Conservation (phyloP, 164 flowering plant genomes). For the Dillenia suffruticosa region DNA sequence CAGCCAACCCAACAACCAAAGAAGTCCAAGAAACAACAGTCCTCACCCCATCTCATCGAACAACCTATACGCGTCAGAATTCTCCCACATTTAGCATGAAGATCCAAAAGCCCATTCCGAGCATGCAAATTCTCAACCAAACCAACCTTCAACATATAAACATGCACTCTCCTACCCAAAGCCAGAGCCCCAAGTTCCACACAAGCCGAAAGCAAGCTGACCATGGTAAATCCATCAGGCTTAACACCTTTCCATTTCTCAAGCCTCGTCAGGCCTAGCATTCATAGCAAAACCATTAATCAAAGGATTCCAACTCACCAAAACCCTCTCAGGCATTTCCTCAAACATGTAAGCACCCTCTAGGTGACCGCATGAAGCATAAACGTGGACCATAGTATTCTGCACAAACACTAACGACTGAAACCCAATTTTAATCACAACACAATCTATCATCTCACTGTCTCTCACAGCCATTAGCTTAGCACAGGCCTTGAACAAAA, state of each 20-base stretch:
- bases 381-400: conserved; percentile 23
- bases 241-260: conserved; percentile 30
- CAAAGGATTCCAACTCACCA: conserved; percentile 32
- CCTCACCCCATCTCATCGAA: conserved; percentile 25
- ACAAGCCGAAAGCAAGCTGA: conserved; percentile 30
- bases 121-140: conserved; percentile 24
- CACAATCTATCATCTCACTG: conserved; percentile 21
- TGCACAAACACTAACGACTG: conserved; percentile 24
- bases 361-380: conserved; percentile 22
- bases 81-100: conserved; percentile 33
- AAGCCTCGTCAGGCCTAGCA: conserved; percentile 31
- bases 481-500: conserved; percentile 29
- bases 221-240: conserved; percentile 35
- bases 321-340: conserved; percentile 16
- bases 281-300: conserved; percentile 33
- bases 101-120: conserved; percentile 26
- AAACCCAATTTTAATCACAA: conserved; percentile 21
- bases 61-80: conserved; percentile 19
- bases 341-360: conserved; percentile 29
- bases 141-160: conserved; percentile 26
- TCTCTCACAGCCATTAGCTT: conserved; percentile 16
- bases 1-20: conserved; percentile 33
- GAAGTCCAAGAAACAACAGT: conserved; percentile 36
- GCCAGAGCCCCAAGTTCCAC: conserved; percentile 34
- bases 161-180: conserved; percentile 32